These are phyloP conservation scores for Cladosporium colombiae DNA, from an alignment of 2,329 filamentous ascomycete species.

Conservation along the genomic window DNA sequence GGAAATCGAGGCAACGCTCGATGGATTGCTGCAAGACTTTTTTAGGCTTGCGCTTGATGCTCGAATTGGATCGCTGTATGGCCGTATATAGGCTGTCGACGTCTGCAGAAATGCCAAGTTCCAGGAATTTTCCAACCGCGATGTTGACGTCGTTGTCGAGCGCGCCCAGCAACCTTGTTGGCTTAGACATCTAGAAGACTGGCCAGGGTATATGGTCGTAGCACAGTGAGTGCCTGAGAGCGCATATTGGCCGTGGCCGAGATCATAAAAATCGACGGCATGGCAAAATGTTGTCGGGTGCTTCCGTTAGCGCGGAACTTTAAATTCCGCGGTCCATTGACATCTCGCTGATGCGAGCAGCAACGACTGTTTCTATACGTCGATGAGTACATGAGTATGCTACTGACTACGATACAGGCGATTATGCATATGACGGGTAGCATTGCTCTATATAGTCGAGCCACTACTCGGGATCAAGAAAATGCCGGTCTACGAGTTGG, in stretches of 20 bases:
- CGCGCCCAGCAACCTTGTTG: conserved; percentile 17
- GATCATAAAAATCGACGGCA: conserved; percentile 6
- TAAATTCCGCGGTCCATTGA: background rate
- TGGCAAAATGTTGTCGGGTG: background rate
- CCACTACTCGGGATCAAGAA: too few species aligned
- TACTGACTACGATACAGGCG: too few species aligned
- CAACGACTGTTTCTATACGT: background rate
- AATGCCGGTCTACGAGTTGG: too few species aligned
- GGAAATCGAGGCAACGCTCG: conserved; percentile 73
- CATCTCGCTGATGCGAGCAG: background rate
- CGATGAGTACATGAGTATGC: too few species aligned
- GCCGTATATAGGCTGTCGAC: conserved; percentile 65
- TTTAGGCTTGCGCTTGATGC: conserved; percentile 78
- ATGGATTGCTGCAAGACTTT: conserved; percentile 80
- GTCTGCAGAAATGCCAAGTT: conserved; percentile 29
- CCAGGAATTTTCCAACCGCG: conserved; percentile 32
- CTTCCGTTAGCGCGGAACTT: background rate
- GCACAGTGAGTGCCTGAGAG: background rate
- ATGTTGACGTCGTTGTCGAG: conserved; percentile 59
- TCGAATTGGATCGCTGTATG: conserved; percentile 84
- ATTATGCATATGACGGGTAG: too few species aligned
- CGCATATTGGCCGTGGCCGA: background rate
- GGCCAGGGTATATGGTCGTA: background rate
- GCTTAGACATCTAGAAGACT: conserved; percentile 10
- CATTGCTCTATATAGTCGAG: too few species aligned